These are phyloP conservation scores for Aquanectria penicillioides DNA, from an alignment of 2,329 filamentous ascomycete genomes.

Conservation along the genomic window DNA sequence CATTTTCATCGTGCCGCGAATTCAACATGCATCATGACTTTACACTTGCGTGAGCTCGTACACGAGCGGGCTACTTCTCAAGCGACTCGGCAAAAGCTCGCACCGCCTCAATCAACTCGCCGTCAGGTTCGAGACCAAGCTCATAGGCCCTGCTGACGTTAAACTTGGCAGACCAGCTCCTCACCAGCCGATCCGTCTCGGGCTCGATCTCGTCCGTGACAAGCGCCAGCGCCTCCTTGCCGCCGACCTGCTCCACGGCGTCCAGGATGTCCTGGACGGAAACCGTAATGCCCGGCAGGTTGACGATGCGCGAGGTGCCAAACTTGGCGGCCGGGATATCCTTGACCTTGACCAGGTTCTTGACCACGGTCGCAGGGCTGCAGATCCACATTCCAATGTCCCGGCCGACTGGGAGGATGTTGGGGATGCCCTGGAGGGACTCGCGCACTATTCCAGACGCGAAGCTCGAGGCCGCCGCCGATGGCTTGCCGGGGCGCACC, in stretches of 20 bases:
- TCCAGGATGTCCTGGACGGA: slow-evolving; percentile 61
- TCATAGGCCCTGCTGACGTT: slow-evolving; percentile 60
- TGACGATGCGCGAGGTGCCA: slow-evolving; percentile 43
- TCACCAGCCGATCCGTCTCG: slow-evolving; percentile 59
- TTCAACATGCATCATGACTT: too few relatives aligned
- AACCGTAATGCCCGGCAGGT: slow-evolving; percentile 59
- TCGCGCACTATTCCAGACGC: slow-evolving; percentile 70
- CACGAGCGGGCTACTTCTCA: slow-evolving; percentile 19
- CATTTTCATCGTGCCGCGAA: too few relatives aligned
- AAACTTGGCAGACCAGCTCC: slow-evolving; percentile 64
- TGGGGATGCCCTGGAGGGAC: slow-evolving; percentile 55
- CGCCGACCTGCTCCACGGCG: slow-evolving; percentile 57
- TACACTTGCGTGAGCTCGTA: too few relatives aligned
- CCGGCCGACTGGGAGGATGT: slow-evolving; percentile 55
- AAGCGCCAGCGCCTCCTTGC: slow-evolving; percentile 52
- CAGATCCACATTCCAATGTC: slow-evolving; percentile 59
- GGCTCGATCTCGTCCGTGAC: slow-evolving; percentile 59
- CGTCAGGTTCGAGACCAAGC: slow-evolving; percentile 62
- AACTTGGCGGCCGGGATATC: slow-evolving; percentile 34
- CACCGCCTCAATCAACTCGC: slow-evolving; percentile 46
- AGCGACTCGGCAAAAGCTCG: slow-evolving; percentile 38
- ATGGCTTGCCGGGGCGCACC: slow-evolving; percentile 66
- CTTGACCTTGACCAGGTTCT: slow-evolving; percentile 54
- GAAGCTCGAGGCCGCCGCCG: slow-evolving; percentile 67
- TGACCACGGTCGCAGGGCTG: slow-evolving; percentile 57